Evolutionary conservation across 306 rosid genomes (phyloP).

Genomic region (Senna tora): DNA sequence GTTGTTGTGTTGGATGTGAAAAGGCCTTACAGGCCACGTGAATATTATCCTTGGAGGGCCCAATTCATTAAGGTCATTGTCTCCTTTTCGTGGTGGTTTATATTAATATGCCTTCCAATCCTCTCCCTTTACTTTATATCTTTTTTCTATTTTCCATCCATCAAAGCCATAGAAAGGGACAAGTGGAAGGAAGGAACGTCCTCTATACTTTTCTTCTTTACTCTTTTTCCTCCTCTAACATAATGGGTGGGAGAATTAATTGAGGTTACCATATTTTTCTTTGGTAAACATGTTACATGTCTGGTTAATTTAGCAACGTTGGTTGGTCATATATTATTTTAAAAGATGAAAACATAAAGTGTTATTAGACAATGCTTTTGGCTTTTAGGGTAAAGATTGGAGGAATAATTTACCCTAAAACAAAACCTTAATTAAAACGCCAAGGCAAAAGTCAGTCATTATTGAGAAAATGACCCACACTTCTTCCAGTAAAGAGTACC

Average conservation of each 20-base stretch:
- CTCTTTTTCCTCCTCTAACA: constrained; percentile 4
- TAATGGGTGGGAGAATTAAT: constrained; percentile 24
- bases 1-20: constrained; percentile 31
- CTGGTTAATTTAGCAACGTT: too few species aligned
- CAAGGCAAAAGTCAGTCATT: neutral
- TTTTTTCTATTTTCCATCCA: constrained; percentile 37
- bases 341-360: too few species aligned
- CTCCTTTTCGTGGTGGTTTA: constrained; percentile 27
- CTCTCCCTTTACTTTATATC: constrained; percentile 42
- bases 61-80: constrained; percentile 42
- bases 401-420: too few species aligned
- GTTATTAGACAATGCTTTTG: too few species aligned
- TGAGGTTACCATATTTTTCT: too few species aligned
- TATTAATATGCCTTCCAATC: neutral
- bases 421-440: too few species aligned
- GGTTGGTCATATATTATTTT: too few species aligned
- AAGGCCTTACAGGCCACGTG: constrained; percentile 60
- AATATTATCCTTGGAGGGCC: constrained; percentile 44
- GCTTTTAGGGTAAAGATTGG: too few species aligned
- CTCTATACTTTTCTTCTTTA: constrained; percentile 32
- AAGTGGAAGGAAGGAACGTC: too few species aligned
- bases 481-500: neutral
- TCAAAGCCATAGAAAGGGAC: constrained; percentile 37
- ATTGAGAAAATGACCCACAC: constrained; percentile 37
- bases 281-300: too few species aligned